Evolutionary conservation across 2,329 filamentous ascomycete species (phyloP).

Genomic region (Diplocarpon rosae): DNA sequence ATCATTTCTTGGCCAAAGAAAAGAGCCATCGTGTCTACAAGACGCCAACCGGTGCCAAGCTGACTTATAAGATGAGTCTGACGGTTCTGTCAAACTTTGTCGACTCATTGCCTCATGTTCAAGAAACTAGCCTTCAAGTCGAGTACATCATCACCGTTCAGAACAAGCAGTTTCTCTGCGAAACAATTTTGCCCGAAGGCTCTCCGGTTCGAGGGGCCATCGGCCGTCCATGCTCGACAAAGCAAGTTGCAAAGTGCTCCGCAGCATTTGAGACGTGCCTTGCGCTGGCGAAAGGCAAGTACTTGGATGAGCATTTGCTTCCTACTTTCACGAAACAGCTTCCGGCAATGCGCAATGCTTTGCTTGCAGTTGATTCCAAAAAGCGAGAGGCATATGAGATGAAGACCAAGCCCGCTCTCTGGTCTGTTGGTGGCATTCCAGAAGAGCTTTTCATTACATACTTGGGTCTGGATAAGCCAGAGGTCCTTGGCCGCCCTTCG

Average conservation of each 20-base stretch:
- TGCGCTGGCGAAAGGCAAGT: conserved; percentile 50
- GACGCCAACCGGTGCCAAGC: conserved; percentile 61
- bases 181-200: conserved; percentile 65
- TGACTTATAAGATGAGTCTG: conserved; percentile 68
- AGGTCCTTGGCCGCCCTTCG: conserved; percentile 45
- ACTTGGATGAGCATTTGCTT: conserved; percentile 63
- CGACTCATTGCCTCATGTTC: conserved; percentile 47
- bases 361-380: conserved; percentile 69
- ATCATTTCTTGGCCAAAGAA: conserved; percentile 42
- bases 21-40: conserved; percentile 34
- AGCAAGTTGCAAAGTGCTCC: conserved; percentile 72
- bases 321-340: conserved; percentile 62
- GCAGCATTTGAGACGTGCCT: conserved; percentile 80
- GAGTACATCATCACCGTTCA: conserved; percentile 52
- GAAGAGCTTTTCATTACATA: conserved; percentile 48
- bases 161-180: conserved; percentile 56
- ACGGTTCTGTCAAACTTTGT: conserved; percentile 63
- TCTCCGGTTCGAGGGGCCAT: conserved; percentile 58
- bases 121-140: conserved; percentile 29
- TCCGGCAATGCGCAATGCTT: conserved; percentile 77
- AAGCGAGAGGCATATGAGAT: conserved; percentile 65
- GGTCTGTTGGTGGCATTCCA: conserved; percentile 43
- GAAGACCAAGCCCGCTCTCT: conserved; percentile 67
- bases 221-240: conserved; percentile 55
- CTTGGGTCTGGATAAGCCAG: conserved; percentile 45